Evolutionary conservation across 2,329 filamentous ascomycete species (phyloP), one percentile per base, ranked within the genome.

Genomic region (Hypocreales sp.): DNA sequence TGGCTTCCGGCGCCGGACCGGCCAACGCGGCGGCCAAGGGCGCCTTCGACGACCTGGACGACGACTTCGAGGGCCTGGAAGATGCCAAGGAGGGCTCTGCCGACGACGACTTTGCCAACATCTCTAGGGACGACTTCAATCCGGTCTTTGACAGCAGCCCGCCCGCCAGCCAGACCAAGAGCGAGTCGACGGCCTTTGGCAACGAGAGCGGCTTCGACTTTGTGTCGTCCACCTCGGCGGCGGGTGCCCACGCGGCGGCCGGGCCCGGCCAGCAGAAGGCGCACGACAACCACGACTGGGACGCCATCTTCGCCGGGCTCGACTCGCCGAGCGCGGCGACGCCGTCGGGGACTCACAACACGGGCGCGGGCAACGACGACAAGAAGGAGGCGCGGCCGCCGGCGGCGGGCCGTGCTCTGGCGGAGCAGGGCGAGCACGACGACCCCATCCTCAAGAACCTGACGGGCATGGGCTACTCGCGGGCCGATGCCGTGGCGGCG

Each of bases 381-480:
- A 34, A 31, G 16, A 28, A 35, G n/a, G 42, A 41, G 5, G 29
- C 35, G 18, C 43, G 45, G 7, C 48, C 48, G 8, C 25, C 46
- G 8, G 33, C 39, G 0, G 39, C 51, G 1, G 80, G 78, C 5
- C 67, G 81, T 40, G 77, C 79, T 5, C 57, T 87, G 27, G 79
- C 73, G 24, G 68, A 73, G 28, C 72, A 75, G 13, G 79, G 79
- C 4, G 79, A 79, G 43, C 81, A 92, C 43, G 87, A 95, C 45
- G 87, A 95, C 46, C 79, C 83, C 7, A 87, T 92, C 31, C 57
- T 95, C 39, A 92, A 92, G 61, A 76, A 84, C 40, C 52, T 95
- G 45, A 92, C 82, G 1, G 67, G 71, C 8, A 93, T 95, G 84
- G 87, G 87, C 1, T 95, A 92, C 47, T 56, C 72, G 5, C 66